Percentiles rank a stretch among this genome's conserved stretches.
phyloP scores from a whole-genome alignment of 192 early-diverging fungal genomes.

The Coemansia aciculifera region DNA sequence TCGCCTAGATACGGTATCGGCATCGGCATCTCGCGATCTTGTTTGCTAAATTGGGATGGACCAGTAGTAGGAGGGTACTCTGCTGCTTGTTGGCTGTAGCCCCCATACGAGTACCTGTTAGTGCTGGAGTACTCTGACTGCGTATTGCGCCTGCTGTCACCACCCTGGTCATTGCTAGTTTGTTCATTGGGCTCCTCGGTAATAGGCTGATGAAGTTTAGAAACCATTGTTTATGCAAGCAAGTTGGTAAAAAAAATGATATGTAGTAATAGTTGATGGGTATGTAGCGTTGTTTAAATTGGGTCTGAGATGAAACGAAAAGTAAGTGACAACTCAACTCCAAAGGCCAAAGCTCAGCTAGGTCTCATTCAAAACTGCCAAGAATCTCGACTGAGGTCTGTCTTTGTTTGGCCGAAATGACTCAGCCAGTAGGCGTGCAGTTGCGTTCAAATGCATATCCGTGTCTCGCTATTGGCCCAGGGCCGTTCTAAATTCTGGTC shows the following conservation, averaged over 20 bases:
- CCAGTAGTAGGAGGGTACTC: neutral
- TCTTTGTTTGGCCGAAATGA: neutral
- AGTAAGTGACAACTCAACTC: neutral
- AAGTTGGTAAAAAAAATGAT: neutral
- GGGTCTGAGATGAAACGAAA: neutral
- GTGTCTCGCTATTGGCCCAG: neutral
- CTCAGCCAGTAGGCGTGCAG: neutral
- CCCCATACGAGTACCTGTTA: neutral
- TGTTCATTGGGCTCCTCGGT: conserved; percentile 7
- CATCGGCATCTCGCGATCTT: conserved; percentile 5
- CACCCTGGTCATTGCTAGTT: neutral
- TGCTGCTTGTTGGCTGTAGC: neutral
- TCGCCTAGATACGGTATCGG: neutral
- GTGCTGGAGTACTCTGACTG: neutral
- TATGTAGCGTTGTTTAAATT: neutral
- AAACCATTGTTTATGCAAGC: conserved; percentile 12
- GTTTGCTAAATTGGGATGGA: neutral
- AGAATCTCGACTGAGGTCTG: neutral
- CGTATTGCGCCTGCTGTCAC: neutral
- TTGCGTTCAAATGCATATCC: neutral
- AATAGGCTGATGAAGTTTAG: conserved; percentile 30
- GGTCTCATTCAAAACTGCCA: neutral
- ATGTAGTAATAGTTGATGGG: no score
- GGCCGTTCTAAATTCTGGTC: neutral
- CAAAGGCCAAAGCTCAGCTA: neutral